Percentiles rank a stretch among this genome's conserved stretches.
Conservation (phyloP, 2,329 filamentous ascomycete genomes). For the Aquanectria penicillioides region DNA sequence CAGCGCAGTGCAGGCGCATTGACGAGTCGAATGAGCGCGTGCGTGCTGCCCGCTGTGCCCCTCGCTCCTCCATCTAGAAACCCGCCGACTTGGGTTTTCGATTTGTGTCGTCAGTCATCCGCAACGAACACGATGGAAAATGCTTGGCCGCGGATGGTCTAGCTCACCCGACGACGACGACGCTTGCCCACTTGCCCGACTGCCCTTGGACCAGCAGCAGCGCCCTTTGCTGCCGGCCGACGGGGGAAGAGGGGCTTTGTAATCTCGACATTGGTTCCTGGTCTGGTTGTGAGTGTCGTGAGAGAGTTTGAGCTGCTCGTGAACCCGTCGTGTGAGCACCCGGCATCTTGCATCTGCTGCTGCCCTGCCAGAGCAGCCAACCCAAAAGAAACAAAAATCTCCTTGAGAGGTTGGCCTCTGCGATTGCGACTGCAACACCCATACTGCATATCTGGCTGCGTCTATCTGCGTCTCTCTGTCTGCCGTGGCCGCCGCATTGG, state of each 20-base stretch:
- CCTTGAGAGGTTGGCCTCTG: neutral
- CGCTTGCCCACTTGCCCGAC: constrained; percentile 9
- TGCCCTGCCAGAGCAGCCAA: too few species aligned
- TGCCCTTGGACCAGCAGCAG: neutral
- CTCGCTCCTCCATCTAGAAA: constrained; percentile 19
- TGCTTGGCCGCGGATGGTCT: constrained; percentile 24
- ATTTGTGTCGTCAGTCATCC: constrained; percentile 10
- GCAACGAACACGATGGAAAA: constrained; percentile 26
- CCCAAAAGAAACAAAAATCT: neutral
- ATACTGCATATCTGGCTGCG: constrained; percentile 6
- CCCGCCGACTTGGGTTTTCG: constrained; percentile 7
- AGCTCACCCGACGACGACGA: constrained; percentile 16
- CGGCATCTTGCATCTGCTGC: constrained; percentile 4
- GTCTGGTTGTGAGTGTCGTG: constrained; percentile 4
- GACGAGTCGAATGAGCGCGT: constrained; percentile 17
- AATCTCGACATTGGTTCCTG: constrained; percentile 17
- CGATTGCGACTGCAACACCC: constrained; percentile 10
- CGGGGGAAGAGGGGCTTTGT: constrained; percentile 17
- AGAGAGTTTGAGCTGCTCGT: constrained; percentile 18
- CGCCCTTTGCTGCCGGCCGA: constrained; percentile 3
- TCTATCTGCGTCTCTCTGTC: neutral
- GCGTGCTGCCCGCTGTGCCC: constrained; percentile 17
- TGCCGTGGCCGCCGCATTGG: constrained; percentile 11
- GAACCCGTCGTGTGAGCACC: constrained; percentile 21
- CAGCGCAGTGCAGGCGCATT: constrained; percentile 19